Conservation (phyloP, 2,329 filamentous ascomycete species). For the Cladosporium halotolerans region DNA sequence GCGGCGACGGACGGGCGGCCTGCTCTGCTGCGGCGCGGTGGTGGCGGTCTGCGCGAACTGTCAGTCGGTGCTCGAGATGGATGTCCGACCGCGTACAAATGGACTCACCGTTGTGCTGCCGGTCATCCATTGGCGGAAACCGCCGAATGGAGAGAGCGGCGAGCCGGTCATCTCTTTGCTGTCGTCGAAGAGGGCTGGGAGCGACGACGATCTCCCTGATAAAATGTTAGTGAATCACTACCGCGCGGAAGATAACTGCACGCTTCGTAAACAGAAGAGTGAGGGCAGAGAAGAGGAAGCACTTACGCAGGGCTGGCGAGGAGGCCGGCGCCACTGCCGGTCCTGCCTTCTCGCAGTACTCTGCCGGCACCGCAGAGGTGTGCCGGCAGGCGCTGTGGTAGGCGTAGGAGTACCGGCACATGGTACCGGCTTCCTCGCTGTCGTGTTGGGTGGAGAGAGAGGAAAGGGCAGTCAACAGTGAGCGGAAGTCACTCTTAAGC, state of each 20-base stretch:
- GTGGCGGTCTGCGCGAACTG: not conserved
- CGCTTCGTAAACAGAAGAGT: not conserved
- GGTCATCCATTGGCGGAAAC: conserved; percentile 6
- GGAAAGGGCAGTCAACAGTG: not conserved
- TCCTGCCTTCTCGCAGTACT: conserved; percentile 8
- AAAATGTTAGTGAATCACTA: conserved; percentile 4
- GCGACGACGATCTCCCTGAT: conserved; percentile 6
- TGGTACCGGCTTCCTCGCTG: not conserved
- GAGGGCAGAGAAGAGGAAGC: not conserved
- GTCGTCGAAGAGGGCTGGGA: not conserved
- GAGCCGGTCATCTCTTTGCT: not conserved
- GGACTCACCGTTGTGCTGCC: not conserved
- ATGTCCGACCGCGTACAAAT: not conserved
- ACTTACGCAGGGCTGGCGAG: conserved; percentile 1
- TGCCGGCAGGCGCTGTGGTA: conserved; percentile 6
- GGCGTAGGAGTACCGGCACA: conserved; percentile 1
- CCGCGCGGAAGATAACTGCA: conserved; percentile 5
- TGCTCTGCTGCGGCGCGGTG: not conserved
- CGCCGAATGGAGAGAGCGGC: conserved; percentile 1
- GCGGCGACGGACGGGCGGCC: not conserved
- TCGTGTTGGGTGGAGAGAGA: not conserved
- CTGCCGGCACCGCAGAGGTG: not conserved
- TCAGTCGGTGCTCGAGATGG: not conserved
- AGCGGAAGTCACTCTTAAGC: not conserved
- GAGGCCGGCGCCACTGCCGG: conserved; percentile 1